phyloP scores from a whole-genome alignment of 352 stramenopile species.

The Albugo candida region DNA sequence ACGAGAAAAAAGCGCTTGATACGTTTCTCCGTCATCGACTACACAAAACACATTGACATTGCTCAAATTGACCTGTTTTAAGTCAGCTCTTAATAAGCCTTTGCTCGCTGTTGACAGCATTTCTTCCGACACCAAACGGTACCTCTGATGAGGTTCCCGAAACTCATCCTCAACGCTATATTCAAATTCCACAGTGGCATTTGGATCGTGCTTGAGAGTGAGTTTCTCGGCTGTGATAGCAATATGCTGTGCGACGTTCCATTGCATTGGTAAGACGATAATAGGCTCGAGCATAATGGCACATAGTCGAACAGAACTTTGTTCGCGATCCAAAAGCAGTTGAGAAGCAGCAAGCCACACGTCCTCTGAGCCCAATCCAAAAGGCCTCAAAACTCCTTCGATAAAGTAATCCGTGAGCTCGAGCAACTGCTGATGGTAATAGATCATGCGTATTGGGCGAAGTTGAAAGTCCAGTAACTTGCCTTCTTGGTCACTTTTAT shows the following conservation, averaged over 20 bases:
- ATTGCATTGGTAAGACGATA: constrained; percentile 36
- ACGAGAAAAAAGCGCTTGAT: constrained; percentile 1
- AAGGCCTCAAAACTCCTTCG: constrained; percentile 31
- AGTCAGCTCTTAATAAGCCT: constrained; percentile 12
- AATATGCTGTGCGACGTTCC: constrained; percentile 29
- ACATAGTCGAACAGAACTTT: constrained; percentile 29
- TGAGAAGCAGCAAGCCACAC: constrained; percentile 54
- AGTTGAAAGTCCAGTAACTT: constrained; percentile 31
- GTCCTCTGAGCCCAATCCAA: constrained; percentile 39
- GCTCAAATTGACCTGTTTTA: constrained; percentile 22
- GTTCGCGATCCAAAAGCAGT: constrained; percentile 39
- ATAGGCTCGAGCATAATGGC: constrained; percentile 35
- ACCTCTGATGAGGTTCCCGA: too few relatives aligned
- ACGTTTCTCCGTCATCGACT: constrained; percentile 13
- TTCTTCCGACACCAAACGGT: too few relatives aligned
- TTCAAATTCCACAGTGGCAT: neutral
- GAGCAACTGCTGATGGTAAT: constrained; percentile 73
- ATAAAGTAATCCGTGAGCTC: constrained; percentile 69
- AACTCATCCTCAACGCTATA: too few relatives aligned
- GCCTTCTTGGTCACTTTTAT: constrained; percentile 5
- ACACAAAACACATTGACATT: constrained; percentile 32
- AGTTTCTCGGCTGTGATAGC: constrained; percentile 35
- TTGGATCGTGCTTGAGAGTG: constrained; percentile 34
- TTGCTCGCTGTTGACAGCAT: too few relatives aligned
- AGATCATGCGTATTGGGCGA: constrained; percentile 48